Percentiles rank a stretch among this genome's conserved stretches.
Conservation (phyloP, 257 asterid genomes). For the Linderniella brevidens region DNA sequence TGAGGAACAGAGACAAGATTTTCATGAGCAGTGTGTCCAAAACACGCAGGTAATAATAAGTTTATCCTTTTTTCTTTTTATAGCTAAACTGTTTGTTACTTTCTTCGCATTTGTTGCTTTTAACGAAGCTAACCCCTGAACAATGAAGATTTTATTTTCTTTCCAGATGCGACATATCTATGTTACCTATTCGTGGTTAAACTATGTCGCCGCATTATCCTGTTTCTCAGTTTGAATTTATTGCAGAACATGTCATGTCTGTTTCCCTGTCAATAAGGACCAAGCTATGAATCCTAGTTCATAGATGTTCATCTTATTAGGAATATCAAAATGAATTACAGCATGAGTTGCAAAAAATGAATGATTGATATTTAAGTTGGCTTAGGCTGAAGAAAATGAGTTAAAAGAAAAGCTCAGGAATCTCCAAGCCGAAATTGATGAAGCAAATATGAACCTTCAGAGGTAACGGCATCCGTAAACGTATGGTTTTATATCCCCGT, state of each 20-base stretch:
- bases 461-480: constrained; percentile 32
- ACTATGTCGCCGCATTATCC: too few species aligned
- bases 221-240: too few species aligned
- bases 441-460: constrained; percentile 22
- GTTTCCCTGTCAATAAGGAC: too few species aligned
- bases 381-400: constrained; percentile 74
- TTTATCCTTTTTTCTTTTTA: constrained; percentile 6
- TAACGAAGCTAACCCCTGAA: too few species aligned
- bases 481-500: constrained; percentile 4
- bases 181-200: too few species aligned
- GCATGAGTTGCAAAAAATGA: neutral
- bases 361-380: constrained; percentile 12
- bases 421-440: constrained; percentile 44
- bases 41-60: constrained; percentile 52
- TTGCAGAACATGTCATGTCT: too few species aligned
- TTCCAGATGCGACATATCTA: too few species aligned
- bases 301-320: too few species aligned
- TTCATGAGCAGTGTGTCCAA: constrained; percentile 41
- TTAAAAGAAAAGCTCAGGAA: constrained; percentile 41
- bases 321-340: neutral
- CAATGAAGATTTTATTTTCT: too few species aligned
- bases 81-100: constrained; percentile 7
- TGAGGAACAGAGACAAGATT: constrained; percentile 52
- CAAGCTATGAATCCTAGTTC: too few species aligned
- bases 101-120: constrained; percentile 1